phyloP scores from a whole-genome alignment of 2,329 filamentous ascomycete species.

The Juglanconis oblonga region DNA sequence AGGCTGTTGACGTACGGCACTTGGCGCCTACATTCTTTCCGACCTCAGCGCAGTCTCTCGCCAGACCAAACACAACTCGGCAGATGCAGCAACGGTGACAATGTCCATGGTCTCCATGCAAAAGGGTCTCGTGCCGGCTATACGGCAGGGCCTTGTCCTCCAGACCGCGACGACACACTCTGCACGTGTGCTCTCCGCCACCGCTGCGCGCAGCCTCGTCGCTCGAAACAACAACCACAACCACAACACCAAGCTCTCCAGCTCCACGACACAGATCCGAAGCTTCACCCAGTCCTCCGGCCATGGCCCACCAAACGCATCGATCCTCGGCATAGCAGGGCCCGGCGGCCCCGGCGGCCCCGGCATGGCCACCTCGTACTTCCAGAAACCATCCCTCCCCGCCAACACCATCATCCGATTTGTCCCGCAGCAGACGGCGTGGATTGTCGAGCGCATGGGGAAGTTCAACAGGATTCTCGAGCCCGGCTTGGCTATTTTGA shows the following conservation, averaged over 20 bases:
- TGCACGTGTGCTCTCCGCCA: slow-evolving; percentile 6
- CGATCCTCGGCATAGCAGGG: slow-evolving; percentile 26
- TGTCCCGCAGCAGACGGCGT: slow-evolving; percentile 98
- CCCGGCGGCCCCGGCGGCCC: slow-evolving; percentile 34
- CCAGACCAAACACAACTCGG: not conserved
- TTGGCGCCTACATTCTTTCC: not conserved
- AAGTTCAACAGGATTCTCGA: slow-evolving; percentile 92
- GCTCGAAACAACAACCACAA: not conserved
- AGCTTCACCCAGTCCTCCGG: slow-evolving; percentile 15
- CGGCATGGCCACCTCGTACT: slow-evolving; percentile 68
- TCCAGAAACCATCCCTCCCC: slow-evolving; percentile 71
- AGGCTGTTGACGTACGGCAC: slow-evolving; percentile 1
- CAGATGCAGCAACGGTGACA: slow-evolving; percentile 20
- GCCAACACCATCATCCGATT: slow-evolving; percentile 95
- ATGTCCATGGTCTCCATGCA: slow-evolving; percentile 19
- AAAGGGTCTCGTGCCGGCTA: slow-evolving; percentile 15
- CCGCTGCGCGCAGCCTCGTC: slow-evolving; percentile 4
- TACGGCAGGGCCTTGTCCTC: slow-evolving; percentile 10
- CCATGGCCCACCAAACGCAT: slow-evolving; percentile 21
- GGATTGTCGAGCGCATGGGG: slow-evolving; percentile 99
- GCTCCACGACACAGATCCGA: slow-evolving; percentile 2
- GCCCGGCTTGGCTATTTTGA: slow-evolving; percentile 82
- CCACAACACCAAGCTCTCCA: not conserved
- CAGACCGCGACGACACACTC: slow-evolving; percentile 6
- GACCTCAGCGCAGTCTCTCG: not conserved